Evolutionary conservation across 352 stramenopile genomes (phyloP).

Genomic region (Pythium chondricola): DNA sequence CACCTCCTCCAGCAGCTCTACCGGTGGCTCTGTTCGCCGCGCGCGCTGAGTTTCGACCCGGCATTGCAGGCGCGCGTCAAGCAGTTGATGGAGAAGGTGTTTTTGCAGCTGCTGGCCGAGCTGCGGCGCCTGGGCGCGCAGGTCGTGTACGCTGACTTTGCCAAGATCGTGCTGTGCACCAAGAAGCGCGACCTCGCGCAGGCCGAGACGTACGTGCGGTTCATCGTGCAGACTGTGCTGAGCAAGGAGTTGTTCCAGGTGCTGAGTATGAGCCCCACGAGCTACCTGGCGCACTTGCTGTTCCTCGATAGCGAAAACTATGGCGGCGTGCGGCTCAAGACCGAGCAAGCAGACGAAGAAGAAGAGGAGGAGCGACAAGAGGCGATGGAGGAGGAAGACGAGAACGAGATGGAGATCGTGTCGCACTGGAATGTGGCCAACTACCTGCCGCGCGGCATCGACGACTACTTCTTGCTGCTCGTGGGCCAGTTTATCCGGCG

Average conservation of each 20-base stretch:
- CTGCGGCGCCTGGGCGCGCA: conserved; percentile 91
- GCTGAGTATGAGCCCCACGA: conserved; percentile 61
- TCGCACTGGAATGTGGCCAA: conserved; percentile 88
- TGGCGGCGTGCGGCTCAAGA: conserved; percentile 84
- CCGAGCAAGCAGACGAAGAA: conserved; percentile 19
- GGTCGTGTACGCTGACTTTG: conserved; percentile 90
- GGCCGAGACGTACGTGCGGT: conserved; percentile 92
- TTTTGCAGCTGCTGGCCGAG: conserved; percentile 90
- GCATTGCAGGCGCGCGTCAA: conserved; percentile 92
- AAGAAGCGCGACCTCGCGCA: conserved; percentile 70
- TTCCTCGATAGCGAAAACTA: conserved; percentile 97
- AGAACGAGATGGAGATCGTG: conserved; percentile 53
- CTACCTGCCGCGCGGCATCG: conserved; percentile 75
- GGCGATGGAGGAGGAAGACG: conserved; percentile 18
- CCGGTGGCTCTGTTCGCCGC: conserved; percentile 89
- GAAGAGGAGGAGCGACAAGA: conserved; percentile 13
- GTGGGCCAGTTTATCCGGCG: conserved; percentile 85
- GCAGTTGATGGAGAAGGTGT: conserved; percentile 94
- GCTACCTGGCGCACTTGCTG: conserved; percentile 90
- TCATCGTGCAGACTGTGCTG: conserved; percentile 91
- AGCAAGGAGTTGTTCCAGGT: conserved; percentile 82
- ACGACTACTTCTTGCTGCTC: conserved; percentile 87
- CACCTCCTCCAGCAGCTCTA: conserved; percentile 96
- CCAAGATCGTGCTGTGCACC: conserved; percentile 63
- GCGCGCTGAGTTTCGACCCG: conserved; percentile 92